Evolutionary conservation across 345 rosid species (phyloP).

Genomic region (Pelargonium nanum): DNA sequence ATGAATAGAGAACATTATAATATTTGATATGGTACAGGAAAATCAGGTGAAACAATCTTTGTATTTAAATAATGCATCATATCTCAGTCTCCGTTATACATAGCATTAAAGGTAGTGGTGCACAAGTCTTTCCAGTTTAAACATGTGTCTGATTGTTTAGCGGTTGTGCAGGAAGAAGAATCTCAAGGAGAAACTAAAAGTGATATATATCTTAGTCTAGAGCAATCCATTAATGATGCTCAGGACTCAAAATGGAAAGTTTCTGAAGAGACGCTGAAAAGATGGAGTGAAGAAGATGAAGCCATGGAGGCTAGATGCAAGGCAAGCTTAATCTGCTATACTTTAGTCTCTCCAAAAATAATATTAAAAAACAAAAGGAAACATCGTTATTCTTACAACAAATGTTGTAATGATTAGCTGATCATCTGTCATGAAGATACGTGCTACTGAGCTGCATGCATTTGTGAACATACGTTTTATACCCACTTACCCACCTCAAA

Average conservation of each 20-base stretch:
- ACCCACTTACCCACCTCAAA: no score
- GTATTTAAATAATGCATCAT: no score
- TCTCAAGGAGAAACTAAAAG: conserved; percentile 24
- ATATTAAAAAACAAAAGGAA: background rate
- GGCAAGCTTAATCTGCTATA: conserved; percentile 24
- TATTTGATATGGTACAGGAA: no score
- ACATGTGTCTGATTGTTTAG: conserved; percentile 3
- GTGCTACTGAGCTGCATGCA: background rate
- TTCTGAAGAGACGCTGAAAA: conserved; percentile 33
- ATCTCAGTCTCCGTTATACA: no score
- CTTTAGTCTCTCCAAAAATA: background rate
- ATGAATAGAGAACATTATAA: no score
- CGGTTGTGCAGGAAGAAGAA: conserved; percentile 36
- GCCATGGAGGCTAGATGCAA: conserved; percentile 63
- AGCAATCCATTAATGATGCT: conserved; percentile 28
- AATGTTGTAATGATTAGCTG: background rate
- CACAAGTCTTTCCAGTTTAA: conserved; percentile 3
- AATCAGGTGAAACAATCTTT: no score
- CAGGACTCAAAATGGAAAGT: conserved; percentile 29
- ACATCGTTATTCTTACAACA: background rate
- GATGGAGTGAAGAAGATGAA: conserved; percentile 57
- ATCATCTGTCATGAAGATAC: background rate
- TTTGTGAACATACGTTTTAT: no score
- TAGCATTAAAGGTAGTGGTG: no score
- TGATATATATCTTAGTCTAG: conserved; percentile 26